A percentile compares a stretch with the other conserved stretches of the same genome.
These are phyloP conservation scores for Rhododendron williamsianum DNA, from an alignment of 148 eudicot species.

Conservation along the genomic window DNA sequence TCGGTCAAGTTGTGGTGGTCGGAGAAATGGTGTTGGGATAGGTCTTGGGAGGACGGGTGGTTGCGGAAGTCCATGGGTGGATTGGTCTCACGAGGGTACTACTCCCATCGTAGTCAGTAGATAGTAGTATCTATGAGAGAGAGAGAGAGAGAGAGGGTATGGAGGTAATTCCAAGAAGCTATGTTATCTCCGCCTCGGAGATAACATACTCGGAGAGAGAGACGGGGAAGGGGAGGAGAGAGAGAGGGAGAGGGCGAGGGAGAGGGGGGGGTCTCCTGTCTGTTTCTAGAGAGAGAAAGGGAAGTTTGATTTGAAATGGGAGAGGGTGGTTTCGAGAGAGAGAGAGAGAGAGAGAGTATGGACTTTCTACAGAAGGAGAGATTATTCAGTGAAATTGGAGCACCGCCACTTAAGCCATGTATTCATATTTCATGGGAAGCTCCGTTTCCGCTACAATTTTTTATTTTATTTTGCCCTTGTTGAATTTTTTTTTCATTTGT, in stretches of 20 bases:
- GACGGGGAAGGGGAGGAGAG: not conserved
- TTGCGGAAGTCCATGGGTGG: slow-evolving; percentile 33
- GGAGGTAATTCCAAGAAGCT: not conserved
- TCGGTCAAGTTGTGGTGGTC: slow-evolving; percentile 20
- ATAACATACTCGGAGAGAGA: not conserved
- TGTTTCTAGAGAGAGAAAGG: not conserved
- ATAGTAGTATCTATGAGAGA: not conserved
- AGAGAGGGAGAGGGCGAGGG: not conserved
- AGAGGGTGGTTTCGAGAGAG: not conserved
- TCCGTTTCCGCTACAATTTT: no score
- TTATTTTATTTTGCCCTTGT: no score
- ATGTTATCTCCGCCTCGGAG: no score
- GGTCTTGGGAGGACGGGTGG: slow-evolving; percentile 25
- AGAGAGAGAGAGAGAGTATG: not conserved
- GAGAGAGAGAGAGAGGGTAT: not conserved
- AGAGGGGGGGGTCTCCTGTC: not conserved
- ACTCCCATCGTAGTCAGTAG: not conserved
- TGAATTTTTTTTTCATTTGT: no score
- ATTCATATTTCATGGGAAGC: no score
- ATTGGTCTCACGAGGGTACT: not conserved
- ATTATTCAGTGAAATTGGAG: not conserved
- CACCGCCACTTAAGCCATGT: not conserved
- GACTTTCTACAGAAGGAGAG: not conserved
- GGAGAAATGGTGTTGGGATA: slow-evolving; percentile 30
- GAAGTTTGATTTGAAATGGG: not conserved